Conservation (phyloP, 1,284 basidiomycete genomes). For the Malassezia globosa region DNA sequence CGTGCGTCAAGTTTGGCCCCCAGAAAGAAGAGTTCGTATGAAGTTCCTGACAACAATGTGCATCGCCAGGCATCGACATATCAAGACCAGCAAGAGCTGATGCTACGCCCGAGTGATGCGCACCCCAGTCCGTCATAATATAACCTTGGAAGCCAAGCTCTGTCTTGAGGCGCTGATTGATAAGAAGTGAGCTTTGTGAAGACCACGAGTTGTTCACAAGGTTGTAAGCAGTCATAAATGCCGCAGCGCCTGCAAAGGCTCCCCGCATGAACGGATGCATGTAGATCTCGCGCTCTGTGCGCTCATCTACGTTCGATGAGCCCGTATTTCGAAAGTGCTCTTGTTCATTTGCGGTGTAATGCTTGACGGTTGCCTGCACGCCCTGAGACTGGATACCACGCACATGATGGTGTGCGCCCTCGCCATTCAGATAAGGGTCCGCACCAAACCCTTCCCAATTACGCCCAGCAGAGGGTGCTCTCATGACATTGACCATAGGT, state of each 20-base stretch:
- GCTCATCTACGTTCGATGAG: slow-evolving; percentile 55
- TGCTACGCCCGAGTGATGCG: slow-evolving; percentile 33
- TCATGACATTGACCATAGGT: slow-evolving; percentile 49
- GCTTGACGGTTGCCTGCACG: slow-evolving; percentile 48
- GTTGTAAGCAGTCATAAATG: slow-evolving; percentile 49
- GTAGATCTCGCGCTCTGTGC: slow-evolving; percentile 56
- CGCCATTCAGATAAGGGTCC: slow-evolving; percentile 37
- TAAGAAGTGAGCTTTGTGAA: slow-evolving; percentile 59
- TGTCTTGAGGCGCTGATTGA: slow-evolving; percentile 62
- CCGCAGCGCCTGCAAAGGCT: slow-evolving; percentile 49
- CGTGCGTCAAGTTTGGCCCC: slow-evolving; percentile 53
- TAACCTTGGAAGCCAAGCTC: slow-evolving; percentile 69
- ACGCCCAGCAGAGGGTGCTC: slow-evolving; percentile 59
- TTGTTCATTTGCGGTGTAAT: slow-evolving; percentile 44
- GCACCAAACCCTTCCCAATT: slow-evolving; percentile 61
- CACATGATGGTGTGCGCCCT: slow-evolving; percentile 29
- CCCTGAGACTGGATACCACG: slow-evolving; percentile 35
- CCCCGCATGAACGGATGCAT: slow-evolving; percentile 39
- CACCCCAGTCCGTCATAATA: slow-evolving; percentile 46
- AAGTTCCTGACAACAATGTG: slow-evolving; percentile 20
- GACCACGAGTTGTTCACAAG: slow-evolving; percentile 53
- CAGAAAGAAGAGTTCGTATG: slow-evolving; percentile 15
- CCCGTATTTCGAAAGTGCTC: slow-evolving; percentile 39
- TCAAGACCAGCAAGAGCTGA: slow-evolving; percentile 59
- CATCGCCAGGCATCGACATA: slow-evolving; percentile 50